A percentile compares a stretch with the other conserved stretches of the same genome.
These are phyloP conservation scores for Acer yangbiense DNA, from an alignment of 345 rosid species.

Conservation along the genomic window DNA sequence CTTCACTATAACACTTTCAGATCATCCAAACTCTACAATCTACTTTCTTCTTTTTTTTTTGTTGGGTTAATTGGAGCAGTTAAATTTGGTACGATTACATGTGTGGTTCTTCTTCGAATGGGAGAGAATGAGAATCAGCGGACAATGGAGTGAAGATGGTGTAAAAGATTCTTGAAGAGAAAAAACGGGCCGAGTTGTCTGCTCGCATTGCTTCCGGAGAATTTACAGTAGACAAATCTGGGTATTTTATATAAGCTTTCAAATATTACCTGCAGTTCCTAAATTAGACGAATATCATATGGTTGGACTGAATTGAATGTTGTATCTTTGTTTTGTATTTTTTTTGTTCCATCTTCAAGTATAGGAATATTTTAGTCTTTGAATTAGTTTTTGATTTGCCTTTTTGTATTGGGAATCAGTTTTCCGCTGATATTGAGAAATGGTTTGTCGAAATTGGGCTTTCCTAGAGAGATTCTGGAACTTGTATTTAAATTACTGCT, in stretches of 20 bases:
- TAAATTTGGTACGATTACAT: conserved; percentile 29
- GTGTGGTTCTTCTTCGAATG: conserved; percentile 57
- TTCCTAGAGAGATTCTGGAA: conserved; percentile 37
- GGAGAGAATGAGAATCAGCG: conserved; percentile 46
- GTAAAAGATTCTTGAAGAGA: conserved; percentile 56
- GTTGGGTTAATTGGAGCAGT: conserved; percentile 17
- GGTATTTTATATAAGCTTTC: conserved; percentile 35
- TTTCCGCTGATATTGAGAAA: conserved; percentile 58
- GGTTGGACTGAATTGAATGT: no score
- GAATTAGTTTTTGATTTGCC: neutral
- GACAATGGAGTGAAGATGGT: conserved; percentile 41
- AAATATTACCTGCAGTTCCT: no score
- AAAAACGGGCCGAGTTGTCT: neutral
- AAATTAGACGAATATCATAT: no score
- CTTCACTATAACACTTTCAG: conserved; percentile 1
- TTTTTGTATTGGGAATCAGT: conserved; percentile 35
- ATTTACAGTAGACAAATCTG: conserved; percentile 39
- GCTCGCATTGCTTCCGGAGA: no score
- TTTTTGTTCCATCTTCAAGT: neutral
- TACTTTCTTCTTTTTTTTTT: neutral
- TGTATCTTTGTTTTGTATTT: neutral
- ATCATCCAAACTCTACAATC: conserved; percentile 7
- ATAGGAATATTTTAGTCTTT: neutral
- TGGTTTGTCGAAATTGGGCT: conserved; percentile 75
- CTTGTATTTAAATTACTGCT: conserved; percentile 54